Evolutionary conservation across 345 rosid species (phyloP).

Genomic region (rapeseed (Brassica napus)): Da-Ae NC_063438.1:18900001-18900500

Average conservation of each 20-base stretch:
- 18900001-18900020: slow-evolving; percentile 63
- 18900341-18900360: slow-evolving; percentile 63
- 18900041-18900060: slow-evolving; percentile 65
- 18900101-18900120: slow-evolving; percentile 56
- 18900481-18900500: slow-evolving; percentile 67
- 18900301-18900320: slow-evolving; percentile 68
- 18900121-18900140: slow-evolving; percentile 66
- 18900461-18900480: slow-evolving; percentile 28
- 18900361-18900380: slow-evolving; percentile 58
- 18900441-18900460: slow-evolving; percentile 52
- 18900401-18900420: slow-evolving; percentile 73
- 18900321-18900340: slow-evolving; percentile 58
- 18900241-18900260: slow-evolving; percentile 57
- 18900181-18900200: slow-evolving; percentile 77
- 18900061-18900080: slow-evolving; percentile 67
- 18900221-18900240: slow-evolving; percentile 61
- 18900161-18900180: slow-evolving; percentile 75
- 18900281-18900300: slow-evolving; percentile 78
- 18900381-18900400: slow-evolving; percentile 81
- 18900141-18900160: slow-evolving; percentile 64
- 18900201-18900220: slow-evolving; percentile 67
- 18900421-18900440: slow-evolving; percentile 72
- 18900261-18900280: slow-evolving; percentile 76
- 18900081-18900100: slow-evolving; percentile 68
- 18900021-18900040: slow-evolving; percentile 73